These are phyloP conservation scores for Gigaspora rosea DNA, from an alignment of 192 early-diverging fungal species.

Conservation along the genomic window DNA sequence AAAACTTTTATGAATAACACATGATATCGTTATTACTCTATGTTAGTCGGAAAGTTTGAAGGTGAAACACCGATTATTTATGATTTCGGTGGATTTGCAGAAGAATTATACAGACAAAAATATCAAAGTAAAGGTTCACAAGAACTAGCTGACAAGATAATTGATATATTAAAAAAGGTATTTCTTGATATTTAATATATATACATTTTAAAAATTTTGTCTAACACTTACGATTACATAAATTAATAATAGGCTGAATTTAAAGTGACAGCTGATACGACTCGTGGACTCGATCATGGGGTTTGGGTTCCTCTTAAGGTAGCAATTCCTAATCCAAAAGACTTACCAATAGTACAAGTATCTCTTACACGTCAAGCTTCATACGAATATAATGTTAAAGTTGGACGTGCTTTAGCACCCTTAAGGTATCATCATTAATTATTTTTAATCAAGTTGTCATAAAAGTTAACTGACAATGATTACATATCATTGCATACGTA, in stretches of 20 bases:
- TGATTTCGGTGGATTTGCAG: slow-evolving; percentile 68
- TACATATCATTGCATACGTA: not conserved
- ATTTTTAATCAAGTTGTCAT: no score
- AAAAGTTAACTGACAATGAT: not conserved
- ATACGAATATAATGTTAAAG: slow-evolving; percentile 52
- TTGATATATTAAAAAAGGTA: slow-evolving; percentile 51
- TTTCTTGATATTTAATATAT: not conserved
- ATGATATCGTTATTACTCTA: not conserved
- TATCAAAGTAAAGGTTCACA: slow-evolving; percentile 64
- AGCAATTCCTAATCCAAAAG: slow-evolving; percentile 53
- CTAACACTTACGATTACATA: no score
- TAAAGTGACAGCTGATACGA: slow-evolving; percentile 43
- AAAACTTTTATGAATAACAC: no score
- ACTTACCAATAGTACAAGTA: slow-evolving; percentile 67
- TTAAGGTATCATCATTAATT: slow-evolving; percentile 37
- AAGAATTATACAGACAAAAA: slow-evolving; percentile 55
- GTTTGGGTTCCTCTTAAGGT: slow-evolving; percentile 69
- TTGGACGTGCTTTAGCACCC: slow-evolving; percentile 56
- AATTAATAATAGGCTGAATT: slow-evolving; percentile 44
- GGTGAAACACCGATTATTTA: slow-evolving; percentile 44
- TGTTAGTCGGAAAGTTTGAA: not conserved
- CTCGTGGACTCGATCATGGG: slow-evolving; percentile 72
- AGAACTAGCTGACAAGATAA: slow-evolving; percentile 49
- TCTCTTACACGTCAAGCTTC: slow-evolving; percentile 60
- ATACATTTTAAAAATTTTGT: no score